Evolutionary conservation across 2,329 filamentous ascomycete species (phyloP).

Genomic region (Pyrenochaeta sp.): DNA sequence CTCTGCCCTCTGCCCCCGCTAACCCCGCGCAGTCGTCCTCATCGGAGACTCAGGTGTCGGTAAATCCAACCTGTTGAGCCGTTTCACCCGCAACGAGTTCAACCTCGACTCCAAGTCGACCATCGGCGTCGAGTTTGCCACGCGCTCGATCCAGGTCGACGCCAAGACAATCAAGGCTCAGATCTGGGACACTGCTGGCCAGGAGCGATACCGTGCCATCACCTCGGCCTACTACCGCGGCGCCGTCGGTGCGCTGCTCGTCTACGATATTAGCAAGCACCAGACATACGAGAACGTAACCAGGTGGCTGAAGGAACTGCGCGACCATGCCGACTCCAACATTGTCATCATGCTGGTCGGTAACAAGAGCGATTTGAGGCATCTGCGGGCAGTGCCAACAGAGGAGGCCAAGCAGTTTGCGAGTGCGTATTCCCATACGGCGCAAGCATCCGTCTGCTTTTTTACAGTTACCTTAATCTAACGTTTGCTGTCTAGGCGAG

Average conservation of each 20-base stretch:
- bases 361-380: conserved; percentile 99
- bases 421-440: conserved; percentile 65
- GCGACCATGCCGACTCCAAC: conserved; percentile 97
- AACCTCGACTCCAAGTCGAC: conserved; percentile 99
- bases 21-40: conserved; percentile 76
- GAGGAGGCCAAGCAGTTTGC: conserved; percentile 98
- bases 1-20: conserved; percentile 33
- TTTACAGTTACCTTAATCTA: conserved; percentile 13
- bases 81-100: conserved; percentile 99
- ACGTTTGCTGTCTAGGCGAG: conserved; percentile 68
- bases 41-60: conserved; percentile 99
- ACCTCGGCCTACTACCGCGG: conserved; percentile 99
- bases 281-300: conserved; percentile 99
- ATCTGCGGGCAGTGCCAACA: conserved; percentile 94
- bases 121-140: conserved; percentile 99
- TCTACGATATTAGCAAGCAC: conserved; percentile 99
- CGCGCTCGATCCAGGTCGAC: conserved; percentile 97
- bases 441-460: background rate
- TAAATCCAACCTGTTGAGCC: conserved; percentile 99
- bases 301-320: conserved; percentile 97
- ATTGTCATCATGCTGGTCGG: conserved; percentile 99
- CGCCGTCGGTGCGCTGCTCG: conserved; percentile 93
- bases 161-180: conserved; percentile 99
- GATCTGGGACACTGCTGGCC: conserved; percentile 99
- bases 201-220: conserved; percentile 98